Evolutionary conservation across 306 rosid species (phyloP).

Genomic region (Potentilla sterilis): DNA sequence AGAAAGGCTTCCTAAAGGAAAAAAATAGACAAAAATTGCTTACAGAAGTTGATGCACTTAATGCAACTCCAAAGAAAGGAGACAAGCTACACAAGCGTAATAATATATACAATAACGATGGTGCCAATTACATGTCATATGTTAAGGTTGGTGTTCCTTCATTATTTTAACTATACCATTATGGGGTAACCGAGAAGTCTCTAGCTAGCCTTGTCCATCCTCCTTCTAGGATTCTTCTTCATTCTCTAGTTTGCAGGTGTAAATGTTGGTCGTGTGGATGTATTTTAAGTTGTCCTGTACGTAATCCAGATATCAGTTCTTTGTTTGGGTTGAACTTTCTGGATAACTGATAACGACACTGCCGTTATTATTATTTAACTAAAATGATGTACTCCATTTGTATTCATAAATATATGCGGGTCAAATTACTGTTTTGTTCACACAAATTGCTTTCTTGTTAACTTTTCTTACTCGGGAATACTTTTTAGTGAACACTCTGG

Average conservation of each 20-base stretch:
- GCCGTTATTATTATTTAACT: not conserved
- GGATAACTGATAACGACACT: not conserved
- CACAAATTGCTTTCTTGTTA: not conserved
- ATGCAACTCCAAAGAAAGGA: conserved; percentile 45
- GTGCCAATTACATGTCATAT: conserved; percentile 89
- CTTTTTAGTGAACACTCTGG: not conserved
- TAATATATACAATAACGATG: conserved; percentile 50
- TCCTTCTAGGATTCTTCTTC: conserved; percentile 7
- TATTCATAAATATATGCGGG: not conserved
- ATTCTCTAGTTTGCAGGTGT: not conserved
- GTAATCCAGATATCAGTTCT: not conserved
- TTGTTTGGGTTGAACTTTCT: not conserved
- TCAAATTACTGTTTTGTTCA: not conserved
- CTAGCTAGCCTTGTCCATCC: conserved; percentile 4
- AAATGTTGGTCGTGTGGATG: not conserved
- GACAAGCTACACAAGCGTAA: conserved; percentile 50
- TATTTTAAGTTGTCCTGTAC: not conserved
- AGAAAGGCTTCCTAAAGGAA: conserved; percentile 46
- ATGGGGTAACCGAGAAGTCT: conserved; percentile 14
- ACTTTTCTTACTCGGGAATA: not conserved
- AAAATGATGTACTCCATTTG: not conserved
- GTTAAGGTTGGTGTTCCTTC: conserved; percentile 66
- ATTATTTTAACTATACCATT: conserved; percentile 6
- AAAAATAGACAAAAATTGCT: conserved; percentile 42
- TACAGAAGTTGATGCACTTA: conserved; percentile 42